Evolutionary conservation across 176 grass and related monocot genomes (phyloP), one percentile per base, ranked within the genome.

Genomic region (Bromus sterilis): DNA sequence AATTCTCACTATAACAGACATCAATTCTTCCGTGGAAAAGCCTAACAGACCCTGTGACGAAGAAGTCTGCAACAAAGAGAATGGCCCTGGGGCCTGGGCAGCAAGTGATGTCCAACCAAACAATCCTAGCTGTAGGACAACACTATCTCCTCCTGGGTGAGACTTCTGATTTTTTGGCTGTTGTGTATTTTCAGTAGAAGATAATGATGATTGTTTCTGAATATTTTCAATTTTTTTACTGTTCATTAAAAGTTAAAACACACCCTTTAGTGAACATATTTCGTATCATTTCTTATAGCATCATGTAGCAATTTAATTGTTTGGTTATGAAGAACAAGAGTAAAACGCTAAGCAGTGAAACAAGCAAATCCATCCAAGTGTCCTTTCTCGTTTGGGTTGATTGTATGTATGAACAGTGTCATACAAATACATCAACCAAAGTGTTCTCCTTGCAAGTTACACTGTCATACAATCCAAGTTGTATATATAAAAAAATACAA

Each of bases 141-240:
- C 56, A 81, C 7, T 76, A 4, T 28, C 59, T 43, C 51, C 56
- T 78, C 63, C 59, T 82, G 48, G 71, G 86, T 88, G 41, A 82
- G 89, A 88, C 70, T 83, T 78, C 16, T n/a, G 40, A 43, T 8
- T 69, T 53, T 75, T 41, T 25, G n/a, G 11, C 6, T 69, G 11
- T 71, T 76, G 10, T 28, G 71, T 37, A 74, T 33, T 77, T 13
- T 56, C 18, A 11, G 23, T 62, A 33, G 21, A 56, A 53, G 7
- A 9, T 41, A 74, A 5, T 28, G 10, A 12, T 48, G 6, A 16
- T 80, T 35, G 23, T 84, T 4, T 71, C 46, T 72, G 60, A 57
- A 57, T 43, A 13, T 43, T 36, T 32, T 56, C 37, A 43, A 9
- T 61, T 74, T 4, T 4, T 4, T 78, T 62, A 4, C 11, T 62